Percentiles rank a stretch among this genome's conserved stretches.
Evolutionary conservation across 352 stramenopile species (phyloP).

Genomic region (Phytophthora ramorum): DNA sequence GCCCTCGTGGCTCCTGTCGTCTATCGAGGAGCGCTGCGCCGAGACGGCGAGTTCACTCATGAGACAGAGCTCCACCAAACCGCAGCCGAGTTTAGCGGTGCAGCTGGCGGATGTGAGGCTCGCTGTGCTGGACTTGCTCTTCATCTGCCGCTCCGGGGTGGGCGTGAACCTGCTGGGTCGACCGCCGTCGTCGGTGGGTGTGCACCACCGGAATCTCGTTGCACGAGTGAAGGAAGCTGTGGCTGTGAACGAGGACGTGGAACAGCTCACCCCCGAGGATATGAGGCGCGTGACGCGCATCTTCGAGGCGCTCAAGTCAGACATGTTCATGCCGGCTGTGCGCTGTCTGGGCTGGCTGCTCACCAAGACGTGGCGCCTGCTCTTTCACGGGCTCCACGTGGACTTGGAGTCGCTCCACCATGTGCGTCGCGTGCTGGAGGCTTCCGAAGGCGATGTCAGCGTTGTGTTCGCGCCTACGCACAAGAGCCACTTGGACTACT

Average conservation of each 20-base stretch:
- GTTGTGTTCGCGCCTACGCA: constrained; percentile 90
- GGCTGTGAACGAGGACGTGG: neutral
- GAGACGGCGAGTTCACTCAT: constrained; percentile 43
- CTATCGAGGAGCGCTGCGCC: constrained; percentile 66
- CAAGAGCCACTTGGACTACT: constrained; percentile 91
- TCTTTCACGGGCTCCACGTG: constrained; percentile 78
- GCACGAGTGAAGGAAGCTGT: constrained; percentile 34
- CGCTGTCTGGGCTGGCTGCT: constrained; percentile 80
- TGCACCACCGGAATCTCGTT: constrained; percentile 57
- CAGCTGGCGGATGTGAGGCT: constrained; percentile 57
- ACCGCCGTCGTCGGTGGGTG: constrained; percentile 42
- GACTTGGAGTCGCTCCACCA: constrained; percentile 69
- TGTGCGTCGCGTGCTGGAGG: constrained; percentile 61
- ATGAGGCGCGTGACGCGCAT: constrained; percentile 55
- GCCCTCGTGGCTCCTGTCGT: constrained; percentile 73
- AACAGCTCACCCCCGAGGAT: constrained; percentile 32
- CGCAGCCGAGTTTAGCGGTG: constrained; percentile 21
- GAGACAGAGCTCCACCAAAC: constrained; percentile 23
- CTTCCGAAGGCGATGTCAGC: constrained; percentile 57
- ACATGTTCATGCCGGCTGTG: constrained; percentile 80
- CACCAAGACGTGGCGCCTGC: constrained; percentile 79
- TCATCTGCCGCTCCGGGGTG: constrained; percentile 62
- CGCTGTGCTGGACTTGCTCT: constrained; percentile 72
- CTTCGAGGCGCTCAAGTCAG: constrained; percentile 70
- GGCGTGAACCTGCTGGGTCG: constrained; percentile 60